These are phyloP conservation scores for Colletotrichum ledebouriae DNA, from an alignment of 2,329 filamentous ascomycete genomes.

Conservation along the genomic window DNA sequence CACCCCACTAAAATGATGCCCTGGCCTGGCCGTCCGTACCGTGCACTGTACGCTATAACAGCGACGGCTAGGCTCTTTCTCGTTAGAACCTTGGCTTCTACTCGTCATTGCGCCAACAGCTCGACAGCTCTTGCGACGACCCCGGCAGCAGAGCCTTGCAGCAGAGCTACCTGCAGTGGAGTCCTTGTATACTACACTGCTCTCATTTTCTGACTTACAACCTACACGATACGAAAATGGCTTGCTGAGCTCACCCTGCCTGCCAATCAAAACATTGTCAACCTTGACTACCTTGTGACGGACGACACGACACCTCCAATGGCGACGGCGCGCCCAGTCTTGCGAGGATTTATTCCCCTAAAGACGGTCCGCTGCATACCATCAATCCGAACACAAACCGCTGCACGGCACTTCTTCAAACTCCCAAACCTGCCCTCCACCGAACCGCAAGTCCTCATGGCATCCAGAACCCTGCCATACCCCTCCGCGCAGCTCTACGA, in stretches of 20 bases:
- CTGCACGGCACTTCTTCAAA: conserved; percentile 42
- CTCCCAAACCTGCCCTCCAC: conserved; percentile 46
- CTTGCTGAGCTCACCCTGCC: conserved; percentile 12
- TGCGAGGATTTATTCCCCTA: conserved; percentile 22
- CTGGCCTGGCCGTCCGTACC: background rate
- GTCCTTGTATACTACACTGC: background rate
- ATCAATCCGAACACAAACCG: background rate
- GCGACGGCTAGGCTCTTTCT: conserved; percentile 21
- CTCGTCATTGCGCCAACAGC: conserved; percentile 30
- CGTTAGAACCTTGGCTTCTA: conserved; percentile 2
- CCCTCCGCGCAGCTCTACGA: conserved; percentile 78
- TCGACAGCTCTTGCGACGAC: conserved; percentile 7
- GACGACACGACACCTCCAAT: conserved; percentile 18
- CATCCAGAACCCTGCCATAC: conserved; percentile 83
- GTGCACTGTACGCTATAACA: conserved; percentile 36
- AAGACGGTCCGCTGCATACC: conserved; percentile 1
- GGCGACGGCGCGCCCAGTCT: conserved; percentile 22
- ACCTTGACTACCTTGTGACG: background rate
- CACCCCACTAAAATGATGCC: conserved; percentile 31
- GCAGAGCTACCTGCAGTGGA: background rate
- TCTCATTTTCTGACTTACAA: conserved; percentile 4
- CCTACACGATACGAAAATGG: conserved; percentile 8
- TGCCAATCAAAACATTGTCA: conserved; percentile 5
- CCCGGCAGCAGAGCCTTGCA: conserved; percentile 1
- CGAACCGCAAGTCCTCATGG: conserved; percentile 74